Evolutionary conservation across 2,329 filamentous ascomycete genomes (phyloP).

Genomic region (Xylariomycetidae sp.): DNA sequence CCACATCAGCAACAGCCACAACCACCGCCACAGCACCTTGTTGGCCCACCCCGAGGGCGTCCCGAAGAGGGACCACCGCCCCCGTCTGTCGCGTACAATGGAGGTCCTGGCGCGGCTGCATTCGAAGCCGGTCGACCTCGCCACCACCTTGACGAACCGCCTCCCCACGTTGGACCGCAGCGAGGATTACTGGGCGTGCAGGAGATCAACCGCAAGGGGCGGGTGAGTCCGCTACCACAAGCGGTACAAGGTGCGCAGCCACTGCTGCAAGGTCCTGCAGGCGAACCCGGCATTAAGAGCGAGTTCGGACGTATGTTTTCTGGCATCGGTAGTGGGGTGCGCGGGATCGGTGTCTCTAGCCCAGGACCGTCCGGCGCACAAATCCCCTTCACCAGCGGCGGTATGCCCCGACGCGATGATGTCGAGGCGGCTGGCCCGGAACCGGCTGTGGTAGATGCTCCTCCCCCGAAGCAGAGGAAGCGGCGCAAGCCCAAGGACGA

Average conservation of each 20-base stretch:
- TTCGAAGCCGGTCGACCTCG: slow-evolving; percentile 38
- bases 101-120: slow-evolving; percentile 33
- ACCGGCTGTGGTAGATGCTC: slow-evolving; percentile 33
- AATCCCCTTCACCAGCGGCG: slow-evolving; percentile 41
- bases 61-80: slow-evolving; percentile 45
- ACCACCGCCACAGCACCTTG: slow-evolving; percentile 28
- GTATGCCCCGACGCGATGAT: slow-evolving; percentile 48
- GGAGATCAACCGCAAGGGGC: slow-evolving; percentile 73
- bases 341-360: slow-evolving; percentile 44
- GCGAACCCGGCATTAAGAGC: slow-evolving; percentile 86
- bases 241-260: slow-evolving; percentile 89
- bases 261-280: slow-evolving; percentile 69
- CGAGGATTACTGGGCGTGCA: slow-evolving; percentile 73
- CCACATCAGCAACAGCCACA: slow-evolving; percentile 25
- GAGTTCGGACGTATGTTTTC: slow-evolving; percentile 94
- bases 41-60: slow-evolving; percentile 31
- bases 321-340: slow-evolving; percentile 65
- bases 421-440: slow-evolving; percentile 39
- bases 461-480: slow-evolving; percentile 46
- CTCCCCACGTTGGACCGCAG: slow-evolving; percentile 50
- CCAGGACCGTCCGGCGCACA: slow-evolving; percentile 39
- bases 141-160: slow-evolving; percentile 44
- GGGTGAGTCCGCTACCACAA: slow-evolving; percentile 83
- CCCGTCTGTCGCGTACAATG: slow-evolving; percentile 44
- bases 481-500: slow-evolving; percentile 74